Conservation (phyloP, 2,329 filamentous ascomycete species). For the Sclerotinia minor region DNA sequence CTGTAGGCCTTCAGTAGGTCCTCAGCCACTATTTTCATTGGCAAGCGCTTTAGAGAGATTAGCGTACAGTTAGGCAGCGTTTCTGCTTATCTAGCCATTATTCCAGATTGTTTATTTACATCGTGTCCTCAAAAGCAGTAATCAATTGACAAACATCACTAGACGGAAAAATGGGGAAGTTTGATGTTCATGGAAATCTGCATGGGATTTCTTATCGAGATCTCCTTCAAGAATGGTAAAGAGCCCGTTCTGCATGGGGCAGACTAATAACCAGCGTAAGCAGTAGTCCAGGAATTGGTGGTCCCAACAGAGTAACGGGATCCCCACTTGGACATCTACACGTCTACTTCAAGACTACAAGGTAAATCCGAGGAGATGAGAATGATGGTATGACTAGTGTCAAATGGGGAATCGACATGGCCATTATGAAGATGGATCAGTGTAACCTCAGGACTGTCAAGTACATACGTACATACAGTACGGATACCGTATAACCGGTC, state of each 20-base stretch:
- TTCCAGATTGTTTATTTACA: not conserved
- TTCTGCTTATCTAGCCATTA: not conserved
- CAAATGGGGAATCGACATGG: not conserved
- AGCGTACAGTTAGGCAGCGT: not conserved
- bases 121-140: not conserved
- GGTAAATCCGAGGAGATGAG: not conserved
- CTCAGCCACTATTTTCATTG: not conserved
- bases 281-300: not conserved
- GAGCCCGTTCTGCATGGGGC: not conserved
- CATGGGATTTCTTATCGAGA: not conserved
- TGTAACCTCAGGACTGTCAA: not conserved
- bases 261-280: slow-evolving; percentile 1
- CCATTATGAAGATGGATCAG: not conserved
- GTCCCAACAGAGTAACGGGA: slow-evolving; percentile 9
- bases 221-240: not conserved
- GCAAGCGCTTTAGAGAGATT: not conserved
- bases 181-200: not conserved
- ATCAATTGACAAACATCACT: not conserved
- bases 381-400: slow-evolving; percentile 1
- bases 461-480: not conserved
- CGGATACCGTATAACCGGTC: not conserved
- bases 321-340: slow-evolving; percentile 1
- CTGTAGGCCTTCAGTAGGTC: not conserved
- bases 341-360: not conserved
- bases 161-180: not conserved